Conservation (phyloP, 2,329 filamentous ascomycete species). For the Aspergillus aculeatinus region DNA sequence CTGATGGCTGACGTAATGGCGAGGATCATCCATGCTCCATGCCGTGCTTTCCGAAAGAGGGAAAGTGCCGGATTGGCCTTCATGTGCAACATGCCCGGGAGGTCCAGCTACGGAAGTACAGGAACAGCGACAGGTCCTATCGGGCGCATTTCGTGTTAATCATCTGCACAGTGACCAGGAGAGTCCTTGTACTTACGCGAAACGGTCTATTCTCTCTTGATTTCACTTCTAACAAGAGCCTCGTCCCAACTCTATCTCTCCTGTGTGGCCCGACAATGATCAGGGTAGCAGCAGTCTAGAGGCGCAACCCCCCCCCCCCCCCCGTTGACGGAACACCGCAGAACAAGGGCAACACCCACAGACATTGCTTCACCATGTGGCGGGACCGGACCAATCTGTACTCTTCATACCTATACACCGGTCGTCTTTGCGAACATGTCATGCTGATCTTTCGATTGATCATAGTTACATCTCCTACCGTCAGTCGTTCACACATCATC, state of each 20-base stretch:
- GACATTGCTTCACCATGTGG: constrained; percentile 75
- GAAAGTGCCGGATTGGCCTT: not conserved
- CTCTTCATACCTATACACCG: not conserved
- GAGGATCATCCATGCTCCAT: not conserved
- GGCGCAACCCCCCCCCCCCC: constrained; percentile 3
- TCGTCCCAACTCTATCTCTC: not conserved
- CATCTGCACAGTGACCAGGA: not conserved
- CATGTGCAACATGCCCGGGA: not conserved
- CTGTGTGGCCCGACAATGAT: constrained; percentile 15
- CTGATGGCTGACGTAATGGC: not conserved
- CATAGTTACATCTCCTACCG: constrained; percentile 95
- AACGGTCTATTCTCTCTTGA: too few relatives aligned
- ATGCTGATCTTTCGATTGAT: constrained; percentile 17
- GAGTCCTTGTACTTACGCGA: too few relatives aligned
- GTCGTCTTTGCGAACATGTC: not conserved
- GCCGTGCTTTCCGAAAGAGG: not conserved
- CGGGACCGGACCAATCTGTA: constrained; percentile 99
- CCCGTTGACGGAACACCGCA: constrained; percentile 21
- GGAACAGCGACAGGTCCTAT: not conserved
- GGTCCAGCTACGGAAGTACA: not conserved
- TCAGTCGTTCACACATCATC: constrained; percentile 96
- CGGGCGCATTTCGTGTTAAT: not conserved
- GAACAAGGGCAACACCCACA: constrained; percentile 8
- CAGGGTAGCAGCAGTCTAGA: constrained; percentile 14
- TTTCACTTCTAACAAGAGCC: too few relatives aligned